Evolutionary conservation across 192 early-diverging fungal genomes (phyloP).

Genomic region (Phycomyces blakesleeanus): DNA sequence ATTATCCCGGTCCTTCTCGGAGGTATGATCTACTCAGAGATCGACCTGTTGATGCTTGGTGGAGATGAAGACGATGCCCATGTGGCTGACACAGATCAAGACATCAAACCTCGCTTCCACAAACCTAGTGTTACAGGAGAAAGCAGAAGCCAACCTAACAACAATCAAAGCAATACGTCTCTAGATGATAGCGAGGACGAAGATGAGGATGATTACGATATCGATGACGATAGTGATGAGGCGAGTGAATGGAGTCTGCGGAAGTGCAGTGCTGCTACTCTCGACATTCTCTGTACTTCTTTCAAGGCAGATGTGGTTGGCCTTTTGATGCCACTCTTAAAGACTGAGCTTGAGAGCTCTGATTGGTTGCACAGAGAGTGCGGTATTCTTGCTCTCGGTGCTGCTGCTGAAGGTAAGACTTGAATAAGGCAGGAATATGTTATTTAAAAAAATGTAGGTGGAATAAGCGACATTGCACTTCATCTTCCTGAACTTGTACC

Average conservation of each 20-base stretch:
- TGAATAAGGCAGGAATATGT: not conserved
- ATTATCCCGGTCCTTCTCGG: conserved; percentile 90
- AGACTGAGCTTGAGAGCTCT: conserved; percentile 71
- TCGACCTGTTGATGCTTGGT: conserved; percentile 81
- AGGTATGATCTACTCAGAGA: conserved; percentile 96
- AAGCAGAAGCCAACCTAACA: conserved; percentile 6
- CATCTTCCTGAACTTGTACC: conserved; percentile 87
- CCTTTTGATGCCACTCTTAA: conserved; percentile 83
- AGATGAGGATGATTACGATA: conserved; percentile 79
- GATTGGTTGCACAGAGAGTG: conserved; percentile 94
- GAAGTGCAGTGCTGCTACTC: conserved; percentile 95
- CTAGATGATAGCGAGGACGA: conserved; percentile 67
- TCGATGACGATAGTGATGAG: conserved; percentile 81
- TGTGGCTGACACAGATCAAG: conserved; percentile 84
- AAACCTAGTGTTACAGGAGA: conserved; percentile 46
- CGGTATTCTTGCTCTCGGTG: conserved; percentile 95
- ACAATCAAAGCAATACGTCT: not conserved
- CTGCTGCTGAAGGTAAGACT: conserved; percentile 82
- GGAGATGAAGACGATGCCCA: conserved; percentile 81
- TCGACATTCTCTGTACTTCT: conserved; percentile 92
- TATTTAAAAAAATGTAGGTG: conserved; percentile 34
- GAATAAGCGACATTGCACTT: conserved; percentile 81
- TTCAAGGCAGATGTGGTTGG: conserved; percentile 82
- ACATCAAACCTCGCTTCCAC: conserved; percentile 94
- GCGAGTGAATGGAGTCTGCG: conserved; percentile 95